Conservation (phyloP, 331 rosid genomes). For the Quercus phellos region DNA sequence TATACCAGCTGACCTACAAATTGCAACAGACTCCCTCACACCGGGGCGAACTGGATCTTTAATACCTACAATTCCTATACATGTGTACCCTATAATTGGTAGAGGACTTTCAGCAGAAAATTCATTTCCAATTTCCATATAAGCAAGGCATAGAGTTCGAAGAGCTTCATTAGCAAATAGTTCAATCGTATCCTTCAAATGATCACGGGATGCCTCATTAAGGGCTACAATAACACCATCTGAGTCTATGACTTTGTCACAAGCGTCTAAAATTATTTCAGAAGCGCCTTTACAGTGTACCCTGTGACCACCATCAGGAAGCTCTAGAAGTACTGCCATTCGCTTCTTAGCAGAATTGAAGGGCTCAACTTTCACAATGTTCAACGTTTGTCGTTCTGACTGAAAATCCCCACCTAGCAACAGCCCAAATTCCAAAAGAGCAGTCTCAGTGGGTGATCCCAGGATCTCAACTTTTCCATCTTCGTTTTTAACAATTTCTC, state of each 20-base stretch:
- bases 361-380: slow-evolving; percentile 83
- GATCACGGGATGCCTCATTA: slow-evolving; percentile 41
- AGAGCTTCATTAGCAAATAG: slow-evolving; percentile 85
- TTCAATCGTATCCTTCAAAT: slow-evolving; percentile 56
- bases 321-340: slow-evolving; percentile 75
- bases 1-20: slow-evolving; percentile 93
- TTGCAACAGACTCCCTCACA: slow-evolving; percentile 84
- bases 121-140: slow-evolving; percentile 56
- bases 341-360: slow-evolving; percentile 82
- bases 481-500: slow-evolving; percentile 77
- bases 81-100: slow-evolving; percentile 68
- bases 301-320: slow-evolving; percentile 66
- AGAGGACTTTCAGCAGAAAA: slow-evolving; percentile 48
- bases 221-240: slow-evolving; percentile 62
- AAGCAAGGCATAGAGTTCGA: slow-evolving; percentile 89
- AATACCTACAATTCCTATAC: slow-evolving; percentile 93
- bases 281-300: slow-evolving; percentile 93
- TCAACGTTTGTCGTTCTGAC: slow-evolving; percentile 45
- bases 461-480: slow-evolving; percentile 62
- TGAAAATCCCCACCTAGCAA: slow-evolving; percentile 73
- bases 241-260: slow-evolving; percentile 60
- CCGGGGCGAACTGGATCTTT: slow-evolving; percentile 99
- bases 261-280: slow-evolving; percentile 71
- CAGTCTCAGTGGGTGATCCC: slow-evolving; percentile 93
- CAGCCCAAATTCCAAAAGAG: slow-evolving; percentile 78